Evolutionary conservation across 164 flowering plant species (phyloP).

Genomic region (Magnolia kwangsiensis): DNA sequence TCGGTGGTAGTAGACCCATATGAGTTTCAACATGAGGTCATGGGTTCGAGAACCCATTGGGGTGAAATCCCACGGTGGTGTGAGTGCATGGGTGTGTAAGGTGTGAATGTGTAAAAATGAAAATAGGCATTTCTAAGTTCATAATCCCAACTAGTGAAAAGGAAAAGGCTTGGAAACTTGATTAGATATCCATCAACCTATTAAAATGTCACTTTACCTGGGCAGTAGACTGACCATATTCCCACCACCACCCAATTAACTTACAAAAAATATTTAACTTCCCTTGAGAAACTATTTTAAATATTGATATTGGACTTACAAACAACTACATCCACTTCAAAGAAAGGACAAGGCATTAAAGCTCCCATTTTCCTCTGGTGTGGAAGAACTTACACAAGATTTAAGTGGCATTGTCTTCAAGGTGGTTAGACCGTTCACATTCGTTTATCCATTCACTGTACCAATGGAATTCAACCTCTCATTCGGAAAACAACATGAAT

Average conservation of each 20-base stretch:
- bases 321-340: not conserved
- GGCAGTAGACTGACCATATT: not conserved
- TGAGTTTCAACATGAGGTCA: no score
- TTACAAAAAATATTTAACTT: not conserved
- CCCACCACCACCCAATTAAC: not conserved
- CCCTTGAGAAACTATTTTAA: not conserved
- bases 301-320: no score
- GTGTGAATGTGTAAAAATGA: no score
- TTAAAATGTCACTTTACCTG: not conserved
- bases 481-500: not conserved
- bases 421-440: slow-evolving; percentile 60
- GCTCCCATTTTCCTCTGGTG: no score
- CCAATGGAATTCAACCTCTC: slow-evolving; percentile 22
- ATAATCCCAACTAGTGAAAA: no score
- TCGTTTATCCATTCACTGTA: slow-evolving; percentile 82
- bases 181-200: no score
- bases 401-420: slow-evolving; percentile 42
- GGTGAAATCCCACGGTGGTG: no score
- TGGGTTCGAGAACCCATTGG: no score
- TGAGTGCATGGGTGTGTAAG: no score
- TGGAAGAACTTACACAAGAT: not conserved
- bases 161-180: no score
- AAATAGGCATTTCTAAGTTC: no score
- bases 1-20: no score
- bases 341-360: not conserved